These are phyloP conservation scores for Xylaria acuta DNA, from an alignment of 495 filamentous ascomycete species.

Conservation along the genomic window DNA sequence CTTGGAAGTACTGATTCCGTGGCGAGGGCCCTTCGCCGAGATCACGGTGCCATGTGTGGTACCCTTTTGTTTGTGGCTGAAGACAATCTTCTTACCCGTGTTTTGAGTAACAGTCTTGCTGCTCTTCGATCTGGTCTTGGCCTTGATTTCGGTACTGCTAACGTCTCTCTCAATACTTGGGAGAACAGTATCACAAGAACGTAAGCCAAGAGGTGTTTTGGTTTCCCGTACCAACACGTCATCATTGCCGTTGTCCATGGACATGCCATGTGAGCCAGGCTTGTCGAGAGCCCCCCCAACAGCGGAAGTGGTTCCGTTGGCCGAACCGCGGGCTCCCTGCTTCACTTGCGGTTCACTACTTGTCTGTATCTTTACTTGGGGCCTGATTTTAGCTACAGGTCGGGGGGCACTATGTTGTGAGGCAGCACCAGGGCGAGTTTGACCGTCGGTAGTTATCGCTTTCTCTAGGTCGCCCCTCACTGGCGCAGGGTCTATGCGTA, in stretches of 20 bases:
- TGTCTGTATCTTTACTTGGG: neutral
- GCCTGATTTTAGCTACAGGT: neutral
- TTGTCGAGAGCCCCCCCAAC: neutral
- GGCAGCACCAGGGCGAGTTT: neutral
- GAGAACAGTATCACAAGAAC: neutral
- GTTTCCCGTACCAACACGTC: neutral
- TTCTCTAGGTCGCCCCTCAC: neutral
- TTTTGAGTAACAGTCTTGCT: neutral
- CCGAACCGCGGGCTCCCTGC: neutral
- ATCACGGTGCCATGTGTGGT: neutral
- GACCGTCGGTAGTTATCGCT: neutral
- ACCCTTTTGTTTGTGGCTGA: neutral
- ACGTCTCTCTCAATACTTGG: neutral
- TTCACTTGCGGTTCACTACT: neutral
- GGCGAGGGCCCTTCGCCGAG: neutral
- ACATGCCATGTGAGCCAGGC: neutral
- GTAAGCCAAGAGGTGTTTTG: too few species aligned
- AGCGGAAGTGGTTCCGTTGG: neutral
- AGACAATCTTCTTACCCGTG: neutral
- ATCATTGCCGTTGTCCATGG: neutral
- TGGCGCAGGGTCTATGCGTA: neutral
- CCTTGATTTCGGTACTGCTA: too few species aligned
- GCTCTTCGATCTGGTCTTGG: neutral
- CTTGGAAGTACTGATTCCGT: neutral
- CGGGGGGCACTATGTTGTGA: neutral